These are phyloP conservation scores for Farysia itapuensis DNA, from an alignment of 1,284 basidiomycete species.

Conservation along the genomic window DNA sequence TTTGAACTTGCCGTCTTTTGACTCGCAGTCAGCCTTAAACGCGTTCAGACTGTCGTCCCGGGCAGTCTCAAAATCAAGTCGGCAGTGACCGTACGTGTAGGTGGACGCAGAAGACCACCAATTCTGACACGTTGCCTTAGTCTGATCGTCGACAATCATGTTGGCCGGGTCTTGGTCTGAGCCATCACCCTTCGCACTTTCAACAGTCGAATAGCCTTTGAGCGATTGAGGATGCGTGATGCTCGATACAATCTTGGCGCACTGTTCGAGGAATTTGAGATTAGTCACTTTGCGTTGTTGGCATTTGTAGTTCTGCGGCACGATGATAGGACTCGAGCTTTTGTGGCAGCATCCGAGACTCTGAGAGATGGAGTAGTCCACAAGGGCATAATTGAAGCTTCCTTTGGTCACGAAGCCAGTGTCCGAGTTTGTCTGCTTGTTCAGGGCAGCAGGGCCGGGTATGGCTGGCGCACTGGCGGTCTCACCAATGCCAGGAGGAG, in stretches of 20 bases:
- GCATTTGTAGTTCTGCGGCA: slow-evolving; percentile 12
- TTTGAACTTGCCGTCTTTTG: slow-evolving; percentile 14
- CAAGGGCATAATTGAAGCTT: slow-evolving; percentile 18
- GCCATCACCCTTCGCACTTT: not conserved
- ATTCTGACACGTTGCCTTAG: slow-evolving; percentile 13
- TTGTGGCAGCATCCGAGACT: slow-evolving; percentile 11
- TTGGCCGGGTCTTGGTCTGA: no score
- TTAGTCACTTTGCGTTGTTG: slow-evolving; percentile 14
- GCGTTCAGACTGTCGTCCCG: slow-evolving; percentile 7
- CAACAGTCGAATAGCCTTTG: slow-evolving; percentile 11
- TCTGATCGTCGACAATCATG: slow-evolving; percentile 21
- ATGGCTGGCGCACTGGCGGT: not conserved
- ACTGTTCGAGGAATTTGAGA: slow-evolving; percentile 12
- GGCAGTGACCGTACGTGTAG: slow-evolving; percentile 25
- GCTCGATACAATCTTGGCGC: slow-evolving; percentile 7
- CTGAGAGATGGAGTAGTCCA: slow-evolving; percentile 22
- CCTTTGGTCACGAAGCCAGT: slow-evolving; percentile 11
- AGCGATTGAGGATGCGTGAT: slow-evolving; percentile 15
- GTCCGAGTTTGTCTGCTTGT: not conserved
- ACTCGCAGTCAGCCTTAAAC: slow-evolving; percentile 10
- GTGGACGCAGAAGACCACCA: slow-evolving; percentile 17
- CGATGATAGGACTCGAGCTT: slow-evolving; percentile 6
- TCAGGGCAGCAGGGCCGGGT: not conserved
- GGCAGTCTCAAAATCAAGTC: slow-evolving; percentile 15
- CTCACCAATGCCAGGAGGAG: slow-evolving; percentile 1